Evolutionary conservation across 768 basidiomycete species (phyloP).

Genomic region (Lepiota brunneoincarnata): DNA sequence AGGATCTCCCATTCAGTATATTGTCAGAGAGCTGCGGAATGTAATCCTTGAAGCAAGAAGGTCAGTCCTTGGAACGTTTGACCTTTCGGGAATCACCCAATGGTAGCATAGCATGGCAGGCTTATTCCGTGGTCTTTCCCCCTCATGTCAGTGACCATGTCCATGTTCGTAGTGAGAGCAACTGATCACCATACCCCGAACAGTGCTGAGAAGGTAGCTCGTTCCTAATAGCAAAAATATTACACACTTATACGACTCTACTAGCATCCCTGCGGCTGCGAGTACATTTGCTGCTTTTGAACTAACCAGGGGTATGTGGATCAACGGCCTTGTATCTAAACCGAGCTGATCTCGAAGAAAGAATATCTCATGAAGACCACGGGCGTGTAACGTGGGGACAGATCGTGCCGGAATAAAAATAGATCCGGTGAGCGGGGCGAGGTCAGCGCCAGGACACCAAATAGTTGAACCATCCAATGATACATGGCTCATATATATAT

Average conservation of each 20-base stretch:
- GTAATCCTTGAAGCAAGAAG: slow-evolving; percentile 71
- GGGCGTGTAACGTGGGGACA: neutral
- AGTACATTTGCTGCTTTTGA: slow-evolving; percentile 91
- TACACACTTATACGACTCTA: slow-evolving; percentile 23
- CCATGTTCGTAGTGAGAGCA: neutral
- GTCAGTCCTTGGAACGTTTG: slow-evolving; percentile 40
- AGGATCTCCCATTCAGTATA: slow-evolving; percentile 75
- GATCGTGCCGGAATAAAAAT: neutral
- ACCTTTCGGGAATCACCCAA: neutral
- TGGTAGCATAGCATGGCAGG: slow-evolving; percentile 41
- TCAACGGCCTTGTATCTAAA: neutral
- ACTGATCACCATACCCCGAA: neutral
- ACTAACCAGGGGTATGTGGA: slow-evolving; percentile 61
- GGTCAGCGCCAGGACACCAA: too few species aligned
- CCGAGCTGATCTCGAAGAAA: neutral
- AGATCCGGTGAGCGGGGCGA: too few species aligned
- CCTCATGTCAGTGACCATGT: slow-evolving; percentile 57
- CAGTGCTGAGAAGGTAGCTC: slow-evolving; percentile 62
- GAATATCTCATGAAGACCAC: slow-evolving; percentile 6
- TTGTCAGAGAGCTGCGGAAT: slow-evolving; percentile 61
- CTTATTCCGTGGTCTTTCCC: slow-evolving; percentile 71
- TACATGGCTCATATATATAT: too few species aligned
- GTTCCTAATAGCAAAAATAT: neutral
- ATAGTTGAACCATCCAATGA: too few species aligned
- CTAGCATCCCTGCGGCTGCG: slow-evolving; percentile 82